These are phyloP conservation scores for Dactylis glomerata DNA, from an alignment of 176 grass and related monocot genomes.

Conservation along the genomic window DNA sequence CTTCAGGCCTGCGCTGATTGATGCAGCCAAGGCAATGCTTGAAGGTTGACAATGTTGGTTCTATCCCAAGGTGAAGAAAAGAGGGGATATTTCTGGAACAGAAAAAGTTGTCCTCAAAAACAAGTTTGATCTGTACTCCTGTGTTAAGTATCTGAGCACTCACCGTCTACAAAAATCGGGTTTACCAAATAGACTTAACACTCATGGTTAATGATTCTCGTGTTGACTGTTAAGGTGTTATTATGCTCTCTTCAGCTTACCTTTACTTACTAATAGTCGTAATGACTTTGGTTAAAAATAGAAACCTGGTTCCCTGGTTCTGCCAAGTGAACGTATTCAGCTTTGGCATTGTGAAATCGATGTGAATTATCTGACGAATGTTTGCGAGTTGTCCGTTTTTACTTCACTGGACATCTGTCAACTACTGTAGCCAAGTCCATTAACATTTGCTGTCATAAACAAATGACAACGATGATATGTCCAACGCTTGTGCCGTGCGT, in stretches of 20 bases:
- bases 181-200: neutral
- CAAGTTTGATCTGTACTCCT: neutral
- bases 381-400: neutral
- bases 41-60: slow-evolving; percentile 45
- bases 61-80: neutral
- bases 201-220: neutral
- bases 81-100: neutral
- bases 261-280: neutral
- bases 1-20: slow-evolving; percentile 63
- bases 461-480: neutral
- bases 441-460: neutral
- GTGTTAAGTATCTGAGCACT: neutral
- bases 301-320: neutral
- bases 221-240: neutral
- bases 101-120: neutral
- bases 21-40: slow-evolving; percentile 89
- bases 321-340: neutral
- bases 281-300: neutral
- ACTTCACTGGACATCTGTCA: neutral
- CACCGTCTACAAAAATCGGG: slow-evolving; percentile 2
- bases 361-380: neutral
- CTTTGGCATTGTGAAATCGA: neutral
- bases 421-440: neutral
- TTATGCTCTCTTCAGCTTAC: neutral
- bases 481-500: neutral